A percentile compares a stretch with the other conserved stretches of the same genome.
phyloP scores from a whole-genome alignment of 2,329 filamentous ascomycete species.

The Calycina herbarum region DNA sequence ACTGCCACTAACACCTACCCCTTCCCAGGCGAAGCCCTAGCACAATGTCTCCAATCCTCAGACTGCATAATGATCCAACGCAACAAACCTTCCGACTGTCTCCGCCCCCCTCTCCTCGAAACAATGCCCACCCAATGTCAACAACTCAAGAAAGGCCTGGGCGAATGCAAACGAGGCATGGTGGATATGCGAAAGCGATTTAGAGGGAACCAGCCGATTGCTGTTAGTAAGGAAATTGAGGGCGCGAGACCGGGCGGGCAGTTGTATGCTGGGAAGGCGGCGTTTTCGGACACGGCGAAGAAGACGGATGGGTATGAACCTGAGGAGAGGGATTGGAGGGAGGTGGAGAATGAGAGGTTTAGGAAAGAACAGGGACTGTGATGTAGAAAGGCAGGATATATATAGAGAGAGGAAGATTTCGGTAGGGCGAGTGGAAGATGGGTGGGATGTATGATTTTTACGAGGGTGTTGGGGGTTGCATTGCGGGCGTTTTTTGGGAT shows the following conservation, averaged over 20 bases:
- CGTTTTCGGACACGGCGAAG: constrained; percentile 64
- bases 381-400: neutral
- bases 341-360: constrained; percentile 64
- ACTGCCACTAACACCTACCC: constrained; percentile 14
- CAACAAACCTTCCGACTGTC: constrained; percentile 82
- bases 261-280: constrained; percentile 76
- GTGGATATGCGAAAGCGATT: constrained; percentile 99
- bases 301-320: constrained; percentile 68
- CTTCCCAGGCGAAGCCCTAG: constrained; percentile 79
- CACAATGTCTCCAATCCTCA: constrained; percentile 91
- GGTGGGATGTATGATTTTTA: neutral
- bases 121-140: constrained; percentile 85
- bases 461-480: neutral
- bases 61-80: constrained; percentile 95
- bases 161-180: constrained; percentile 93
- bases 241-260: constrained; percentile 55
- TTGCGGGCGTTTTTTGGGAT: constrained; percentile 2
- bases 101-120: constrained; percentile 77
- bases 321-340: constrained; percentile 60
- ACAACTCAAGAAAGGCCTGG: constrained; percentile 88
- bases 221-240: constrained; percentile 61
- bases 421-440: neutral
- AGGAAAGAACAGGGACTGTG: constrained; percentile 38
- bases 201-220: constrained; percentile 85
- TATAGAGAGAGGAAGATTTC: neutral